phyloP scores from a whole-genome alignment of 208 protist genomes.

The Trichomonas tenax region DNA sequence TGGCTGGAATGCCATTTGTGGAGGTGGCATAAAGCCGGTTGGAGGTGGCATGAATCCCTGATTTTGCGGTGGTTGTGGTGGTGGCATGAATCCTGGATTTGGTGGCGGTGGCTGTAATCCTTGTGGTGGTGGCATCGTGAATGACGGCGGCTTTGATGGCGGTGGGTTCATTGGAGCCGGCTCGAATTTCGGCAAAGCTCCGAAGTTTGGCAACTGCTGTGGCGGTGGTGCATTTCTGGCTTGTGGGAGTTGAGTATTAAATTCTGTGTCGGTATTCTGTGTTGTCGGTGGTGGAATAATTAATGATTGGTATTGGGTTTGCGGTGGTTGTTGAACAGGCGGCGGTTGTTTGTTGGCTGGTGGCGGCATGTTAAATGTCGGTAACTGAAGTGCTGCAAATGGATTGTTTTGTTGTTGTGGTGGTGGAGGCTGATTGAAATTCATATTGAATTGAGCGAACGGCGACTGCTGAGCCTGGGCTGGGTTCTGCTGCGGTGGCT shows the following conservation, averaged over 20 bases:
- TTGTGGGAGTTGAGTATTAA: background rate
- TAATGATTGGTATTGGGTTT: background rate
- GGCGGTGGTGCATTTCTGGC: no score
- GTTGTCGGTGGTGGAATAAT: background rate
- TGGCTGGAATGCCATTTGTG: background rate
- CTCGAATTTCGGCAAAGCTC: background rate
- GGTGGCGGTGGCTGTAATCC: background rate
- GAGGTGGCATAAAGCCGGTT: background rate
- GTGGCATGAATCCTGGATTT: background rate
- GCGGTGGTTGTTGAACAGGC: background rate
- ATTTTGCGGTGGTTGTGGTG: background rate
- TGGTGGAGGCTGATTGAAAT: background rate
- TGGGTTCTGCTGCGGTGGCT: background rate
- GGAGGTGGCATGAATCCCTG: no score
- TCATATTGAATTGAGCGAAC: background rate
- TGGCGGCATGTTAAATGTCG: background rate
- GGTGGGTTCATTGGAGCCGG: background rate
- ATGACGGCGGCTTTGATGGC: background rate
- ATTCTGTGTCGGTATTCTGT: background rate
- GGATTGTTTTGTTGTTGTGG: background rate
- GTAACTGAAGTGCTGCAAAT: background rate
- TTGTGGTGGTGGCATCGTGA: background rate
- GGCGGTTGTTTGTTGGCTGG: background rate
- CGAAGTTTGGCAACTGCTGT: background rate
- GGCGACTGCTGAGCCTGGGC: background rate